These are phyloP conservation scores for Fusarium sp. DNA, from an alignment of 2,329 filamentous ascomycete species.

Conservation along the genomic window DNA sequence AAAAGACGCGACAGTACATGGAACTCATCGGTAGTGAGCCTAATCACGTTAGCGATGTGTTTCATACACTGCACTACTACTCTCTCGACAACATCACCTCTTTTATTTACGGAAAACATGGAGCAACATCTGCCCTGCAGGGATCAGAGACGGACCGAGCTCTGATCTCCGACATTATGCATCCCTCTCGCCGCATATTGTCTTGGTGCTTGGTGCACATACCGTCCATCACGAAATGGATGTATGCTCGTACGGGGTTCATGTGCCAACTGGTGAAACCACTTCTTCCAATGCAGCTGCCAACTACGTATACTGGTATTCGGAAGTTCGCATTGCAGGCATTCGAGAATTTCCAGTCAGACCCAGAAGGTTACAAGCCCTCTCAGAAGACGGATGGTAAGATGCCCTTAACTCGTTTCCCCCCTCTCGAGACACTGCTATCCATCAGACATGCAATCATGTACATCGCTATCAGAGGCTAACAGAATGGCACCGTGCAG, in stretches of 20 bases:
- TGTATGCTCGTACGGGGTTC: constrained; percentile 11
- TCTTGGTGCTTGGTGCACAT: constrained; percentile 30
- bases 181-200: constrained; percentile 30
- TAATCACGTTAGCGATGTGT: constrained; percentile 25
- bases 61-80: constrained; percentile 35
- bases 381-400: background rate
- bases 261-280: constrained; percentile 5
- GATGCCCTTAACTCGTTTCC: background rate
- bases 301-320: constrained; percentile 33
- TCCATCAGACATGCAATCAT: background rate
- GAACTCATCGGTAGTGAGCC: constrained; percentile 22
- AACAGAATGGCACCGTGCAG: background rate
- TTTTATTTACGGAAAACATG: constrained; percentile 31
- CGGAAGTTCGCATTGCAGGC: constrained; percentile 21
- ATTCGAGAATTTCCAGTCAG: constrained; percentile 19
- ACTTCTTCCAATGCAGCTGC: constrained; percentile 33
- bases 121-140: constrained; percentile 22
- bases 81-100: constrained; percentile 32
- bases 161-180: constrained; percentile 30
- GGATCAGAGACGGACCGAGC: constrained; percentile 18
- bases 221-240: constrained; percentile 23
- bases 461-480: background rate
- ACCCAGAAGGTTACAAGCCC: background rate
- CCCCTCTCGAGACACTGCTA: constrained; percentile 14
- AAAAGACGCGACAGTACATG: constrained; percentile 26